These are phyloP conservation scores for Setaria viridis DNA, from an alignment of 202 grass and related monocot genomes.

Conservation along the genomic window DNA sequence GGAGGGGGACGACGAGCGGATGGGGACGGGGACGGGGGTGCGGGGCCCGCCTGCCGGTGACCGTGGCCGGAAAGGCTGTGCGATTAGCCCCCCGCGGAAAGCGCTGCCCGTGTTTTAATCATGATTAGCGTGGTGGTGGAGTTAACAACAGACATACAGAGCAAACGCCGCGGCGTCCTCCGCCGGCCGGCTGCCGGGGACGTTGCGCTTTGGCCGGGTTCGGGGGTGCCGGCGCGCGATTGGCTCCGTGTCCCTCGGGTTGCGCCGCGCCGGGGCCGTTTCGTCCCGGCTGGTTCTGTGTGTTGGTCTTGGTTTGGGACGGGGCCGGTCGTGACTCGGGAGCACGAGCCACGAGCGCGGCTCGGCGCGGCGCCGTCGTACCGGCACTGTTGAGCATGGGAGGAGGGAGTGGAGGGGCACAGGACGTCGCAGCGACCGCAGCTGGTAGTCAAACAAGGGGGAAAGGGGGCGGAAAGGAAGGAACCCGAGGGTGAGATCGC, in stretches of 20 bases:
- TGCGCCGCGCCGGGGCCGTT: no score
- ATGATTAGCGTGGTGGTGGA: neutral
- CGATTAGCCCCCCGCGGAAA: neutral
- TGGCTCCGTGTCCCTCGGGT: neutral
- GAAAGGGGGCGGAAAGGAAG: neutral
- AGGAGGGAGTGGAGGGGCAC: no score
- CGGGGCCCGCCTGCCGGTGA: slow-evolving; percentile 26
- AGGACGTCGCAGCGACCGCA: no score
- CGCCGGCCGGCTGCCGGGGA: neutral
- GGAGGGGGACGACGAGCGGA: neutral
- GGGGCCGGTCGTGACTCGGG: no score
- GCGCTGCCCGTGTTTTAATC: neutral
- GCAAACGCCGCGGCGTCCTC: neutral
- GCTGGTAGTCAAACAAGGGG: neutral
- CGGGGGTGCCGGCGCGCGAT: neutral
- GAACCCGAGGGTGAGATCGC: neutral
- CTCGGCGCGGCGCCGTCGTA: neutral
- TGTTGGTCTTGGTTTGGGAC: neutral
- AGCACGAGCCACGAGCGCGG: no score
- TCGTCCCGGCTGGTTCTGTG: neutral
- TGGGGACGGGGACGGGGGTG: neutral
- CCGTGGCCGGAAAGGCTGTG: neutral
- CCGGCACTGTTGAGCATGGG: neutral
- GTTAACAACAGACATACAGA: neutral
- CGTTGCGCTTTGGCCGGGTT: no score